Evolutionary conservation across 768 basidiomycete genomes (phyloP).

Genomic region (Hysterangium stoloniferum): DNA sequence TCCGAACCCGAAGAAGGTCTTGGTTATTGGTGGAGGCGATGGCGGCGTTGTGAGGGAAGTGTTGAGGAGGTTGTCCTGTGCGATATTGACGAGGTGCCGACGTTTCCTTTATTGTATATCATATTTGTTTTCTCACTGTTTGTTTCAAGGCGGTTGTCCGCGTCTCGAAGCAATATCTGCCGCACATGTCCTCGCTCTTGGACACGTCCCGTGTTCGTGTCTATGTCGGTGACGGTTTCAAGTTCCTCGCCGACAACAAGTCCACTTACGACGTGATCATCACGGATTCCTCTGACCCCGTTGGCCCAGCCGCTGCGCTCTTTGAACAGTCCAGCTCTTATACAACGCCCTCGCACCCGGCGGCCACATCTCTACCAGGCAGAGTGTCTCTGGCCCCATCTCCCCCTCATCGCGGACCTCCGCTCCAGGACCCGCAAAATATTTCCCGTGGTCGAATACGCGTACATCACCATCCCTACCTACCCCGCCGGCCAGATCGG

Average conservation of each 20-base stretch:
- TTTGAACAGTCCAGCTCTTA: slow-evolving; percentile 92
- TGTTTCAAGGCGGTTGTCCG: slow-evolving; percentile 96
- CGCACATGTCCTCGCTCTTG: slow-evolving; percentile 86
- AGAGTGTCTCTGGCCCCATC: slow-evolving; percentile 93
- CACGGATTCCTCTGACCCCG: slow-evolving; percentile 97
- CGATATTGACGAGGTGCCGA: slow-evolving; percentile 92
- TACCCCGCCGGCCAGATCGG: slow-evolving; percentile 99
- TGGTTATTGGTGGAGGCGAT: slow-evolving; percentile 97
- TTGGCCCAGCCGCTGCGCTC: slow-evolving; percentile 88
- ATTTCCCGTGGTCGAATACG: slow-evolving; percentile 83
- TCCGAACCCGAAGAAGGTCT: slow-evolving; percentile 91
- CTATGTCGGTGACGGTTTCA: slow-evolving; percentile 91
- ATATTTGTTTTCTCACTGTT: background rate
- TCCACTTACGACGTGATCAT: slow-evolving; percentile 94
- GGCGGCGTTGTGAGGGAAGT: slow-evolving; percentile 97
- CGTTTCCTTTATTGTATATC: background rate
- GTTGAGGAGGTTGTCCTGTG: slow-evolving; percentile 88
- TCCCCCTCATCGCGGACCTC: slow-evolving; percentile 76
- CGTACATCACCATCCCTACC: slow-evolving; percentile 93
- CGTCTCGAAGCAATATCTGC: slow-evolving; percentile 88
- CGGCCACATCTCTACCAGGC: slow-evolving; percentile 95
- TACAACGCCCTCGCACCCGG: slow-evolving; percentile 84
- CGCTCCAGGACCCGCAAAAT: slow-evolving; percentile 57
- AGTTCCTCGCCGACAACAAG: slow-evolving; percentile 85
- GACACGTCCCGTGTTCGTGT: slow-evolving; percentile 75